Conservation (phyloP, 1,284 basidiomycete species). For the Lignosus rhinocerotis region DNA sequence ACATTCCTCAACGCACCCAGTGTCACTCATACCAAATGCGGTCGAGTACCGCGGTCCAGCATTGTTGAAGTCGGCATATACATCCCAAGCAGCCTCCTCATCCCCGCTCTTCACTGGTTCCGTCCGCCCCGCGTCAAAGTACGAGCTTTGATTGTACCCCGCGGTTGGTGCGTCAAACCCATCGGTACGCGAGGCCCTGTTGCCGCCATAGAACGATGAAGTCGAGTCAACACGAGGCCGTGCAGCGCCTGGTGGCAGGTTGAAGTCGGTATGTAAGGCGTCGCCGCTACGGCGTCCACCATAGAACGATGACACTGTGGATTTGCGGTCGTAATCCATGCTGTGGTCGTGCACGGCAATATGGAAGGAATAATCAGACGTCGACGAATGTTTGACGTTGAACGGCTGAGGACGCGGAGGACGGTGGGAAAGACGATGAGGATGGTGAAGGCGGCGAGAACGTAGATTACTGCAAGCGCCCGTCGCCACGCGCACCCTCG, state of each 20-base stretch:
- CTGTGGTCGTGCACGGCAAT: constrained; percentile 1
- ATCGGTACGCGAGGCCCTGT: constrained; percentile 44
- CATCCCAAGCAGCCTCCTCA: constrained; percentile 72
- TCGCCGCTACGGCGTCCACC: constrained; percentile 60
- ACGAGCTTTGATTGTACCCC: constrained; percentile 71
- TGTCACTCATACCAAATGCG: constrained; percentile 46
- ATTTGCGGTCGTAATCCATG: constrained; percentile 67
- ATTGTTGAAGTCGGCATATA: constrained; percentile 92
- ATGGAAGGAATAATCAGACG: constrained; percentile 1
- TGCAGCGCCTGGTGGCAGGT: constrained; percentile 35
- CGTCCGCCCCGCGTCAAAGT: constrained; percentile 61
- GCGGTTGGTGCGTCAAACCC: constrained; percentile 45
- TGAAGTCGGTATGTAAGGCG: constrained; percentile 56
- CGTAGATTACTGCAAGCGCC: constrained; percentile 2
- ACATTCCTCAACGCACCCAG: constrained; percentile 34
- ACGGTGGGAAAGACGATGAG: background rate
- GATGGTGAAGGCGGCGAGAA: background rate
- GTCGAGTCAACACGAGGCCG: constrained; percentile 61
- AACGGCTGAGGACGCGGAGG: background rate
- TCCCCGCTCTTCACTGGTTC: constrained; percentile 76
- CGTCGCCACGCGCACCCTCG: background rate
- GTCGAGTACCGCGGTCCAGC: constrained; percentile 77
- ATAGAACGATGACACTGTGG: constrained; percentile 75
- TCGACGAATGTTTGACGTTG: background rate
- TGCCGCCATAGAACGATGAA: constrained; percentile 60